Conservation (phyloP, 768 basidiomycete genomes). For the Tulasnella sp. region DNA sequence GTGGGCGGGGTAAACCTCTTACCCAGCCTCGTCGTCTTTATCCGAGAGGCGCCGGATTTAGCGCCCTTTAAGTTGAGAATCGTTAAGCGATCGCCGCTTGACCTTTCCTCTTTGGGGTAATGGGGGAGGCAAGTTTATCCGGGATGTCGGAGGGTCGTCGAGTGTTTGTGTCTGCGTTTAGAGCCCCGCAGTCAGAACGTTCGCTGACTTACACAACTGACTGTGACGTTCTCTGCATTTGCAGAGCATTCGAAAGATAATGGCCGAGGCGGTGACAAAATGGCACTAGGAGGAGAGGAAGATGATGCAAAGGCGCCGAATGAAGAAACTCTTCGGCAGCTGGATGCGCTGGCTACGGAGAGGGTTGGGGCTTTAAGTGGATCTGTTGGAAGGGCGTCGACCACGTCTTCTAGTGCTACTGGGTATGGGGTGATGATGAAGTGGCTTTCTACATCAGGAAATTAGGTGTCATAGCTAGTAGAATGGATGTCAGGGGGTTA, state of each 20-base stretch:
- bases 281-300: background rate
- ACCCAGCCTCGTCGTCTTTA: background rate
- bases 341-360: slow-evolving; percentile 70
- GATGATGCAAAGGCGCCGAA: slow-evolving; percentile 44
- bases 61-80: background rate
- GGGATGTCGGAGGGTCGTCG: background rate
- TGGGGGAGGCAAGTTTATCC: background rate
- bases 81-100: background rate
- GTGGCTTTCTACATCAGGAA: background rate
- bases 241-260: slow-evolving; percentile 37
- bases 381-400: background rate
- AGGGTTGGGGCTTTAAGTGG: slow-evolving; percentile 39
- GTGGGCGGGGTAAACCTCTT: too few species aligned
- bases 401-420: background rate
- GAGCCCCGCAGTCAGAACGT: too few species aligned
- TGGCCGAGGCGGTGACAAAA: slow-evolving; percentile 27
- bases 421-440: background rate
- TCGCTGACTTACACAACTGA: background rate
- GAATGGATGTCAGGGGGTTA: background rate
- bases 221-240: background rate
- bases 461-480: too few species aligned
- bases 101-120: background rate
- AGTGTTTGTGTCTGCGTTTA: background rate
- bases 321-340: slow-evolving; percentile 42
- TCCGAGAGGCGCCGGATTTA: background rate